A percentile compares a stretch with the other conserved stretches of the same genome.
Conservation (phyloP, 805 yeast genomes). For the Debaryomyces maramus region DNA sequence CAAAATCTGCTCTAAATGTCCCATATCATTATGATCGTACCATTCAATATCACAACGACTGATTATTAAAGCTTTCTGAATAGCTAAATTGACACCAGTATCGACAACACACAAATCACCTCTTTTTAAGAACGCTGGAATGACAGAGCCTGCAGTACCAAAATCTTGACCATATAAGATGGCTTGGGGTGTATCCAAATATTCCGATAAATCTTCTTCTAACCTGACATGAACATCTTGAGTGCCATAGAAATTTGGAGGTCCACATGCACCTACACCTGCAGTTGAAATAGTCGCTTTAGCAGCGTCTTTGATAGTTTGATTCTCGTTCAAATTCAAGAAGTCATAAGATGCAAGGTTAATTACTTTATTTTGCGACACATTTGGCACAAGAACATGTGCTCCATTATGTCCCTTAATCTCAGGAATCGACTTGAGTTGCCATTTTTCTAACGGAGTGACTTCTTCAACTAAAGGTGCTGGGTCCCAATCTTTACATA, state of each 20-base stretch:
- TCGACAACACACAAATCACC: conserved; percentile 93
- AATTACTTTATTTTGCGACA: conserved; percentile 36
- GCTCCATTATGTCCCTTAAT: conserved; percentile 56
- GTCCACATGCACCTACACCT: conserved; percentile 99
- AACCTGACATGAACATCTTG: conserved; percentile 85
- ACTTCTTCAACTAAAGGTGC: conserved; percentile 70
- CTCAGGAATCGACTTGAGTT: conserved; percentile 61
- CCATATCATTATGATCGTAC: conserved; percentile 87
- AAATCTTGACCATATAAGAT: conserved; percentile 93
- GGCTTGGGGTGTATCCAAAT: conserved; percentile 73
- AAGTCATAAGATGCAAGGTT: conserved; percentile 77
- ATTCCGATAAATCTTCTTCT: conserved; percentile 72
- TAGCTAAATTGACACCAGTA: conserved; percentile 66
- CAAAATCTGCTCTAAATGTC: conserved; percentile 71
- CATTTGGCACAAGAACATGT: conserved; percentile 27
- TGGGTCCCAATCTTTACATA: conserved; percentile 90
- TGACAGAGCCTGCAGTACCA: conserved; percentile 79
- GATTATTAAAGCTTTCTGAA: conserved; percentile 85
- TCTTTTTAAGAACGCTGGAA: conserved; percentile 92
- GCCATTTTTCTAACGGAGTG: conserved; percentile 56
- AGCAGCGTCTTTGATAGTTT: conserved; percentile 51
- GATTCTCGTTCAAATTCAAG: conserved; percentile 56
- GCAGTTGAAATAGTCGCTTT: conserved; percentile 57
- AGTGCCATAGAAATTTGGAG: conserved; percentile 95
- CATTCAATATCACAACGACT: conserved; percentile 84